Conservation (phyloP, 495 filamentous ascomycete species). For the Parathielavia hyrcaniae region DNA sequence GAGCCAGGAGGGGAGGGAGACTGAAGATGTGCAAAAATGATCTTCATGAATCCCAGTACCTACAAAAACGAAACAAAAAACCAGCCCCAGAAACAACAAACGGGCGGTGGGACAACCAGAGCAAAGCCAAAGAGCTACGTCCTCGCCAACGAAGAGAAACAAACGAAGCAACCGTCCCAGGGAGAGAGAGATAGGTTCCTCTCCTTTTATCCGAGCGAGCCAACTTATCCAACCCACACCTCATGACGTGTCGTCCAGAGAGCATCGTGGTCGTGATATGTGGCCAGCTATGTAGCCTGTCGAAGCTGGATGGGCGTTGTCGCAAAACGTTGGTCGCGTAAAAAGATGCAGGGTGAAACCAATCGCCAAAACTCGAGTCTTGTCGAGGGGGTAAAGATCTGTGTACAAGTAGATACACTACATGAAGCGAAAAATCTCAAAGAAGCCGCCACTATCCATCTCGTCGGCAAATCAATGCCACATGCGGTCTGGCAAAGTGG, state of each 20-base stretch:
- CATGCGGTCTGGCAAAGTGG: neutral
- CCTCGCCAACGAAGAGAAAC: constrained; percentile 12
- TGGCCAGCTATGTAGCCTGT: constrained; percentile 1
- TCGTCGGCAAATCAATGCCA: constrained; percentile 4
- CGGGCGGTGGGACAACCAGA: neutral
- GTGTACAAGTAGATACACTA: constrained; percentile 30
- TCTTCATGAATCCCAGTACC: no score
- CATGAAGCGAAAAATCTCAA: constrained; percentile 31
- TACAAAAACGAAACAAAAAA: neutral
- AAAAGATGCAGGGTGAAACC: constrained; percentile 1
- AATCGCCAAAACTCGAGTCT: constrained; percentile 4
- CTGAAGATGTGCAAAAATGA: neutral
- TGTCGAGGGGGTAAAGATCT: constrained; percentile 9
- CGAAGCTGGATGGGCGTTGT: neutral
- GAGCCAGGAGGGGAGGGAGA: no score
- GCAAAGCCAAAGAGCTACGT: neutral
- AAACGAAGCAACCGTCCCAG: constrained; percentile 1
- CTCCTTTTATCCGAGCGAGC: neutral
- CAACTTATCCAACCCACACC: neutral
- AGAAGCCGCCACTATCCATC: constrained; percentile 15
- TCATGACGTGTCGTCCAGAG: neutral
- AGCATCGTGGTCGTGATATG: constrained; percentile 1
- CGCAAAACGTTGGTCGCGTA: neutral
- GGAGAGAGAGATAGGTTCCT: no score
- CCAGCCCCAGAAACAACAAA: constrained; percentile 1